phyloP scores from a whole-genome alignment of 768 basidiomycete species.

The Mycena pura region DNA sequence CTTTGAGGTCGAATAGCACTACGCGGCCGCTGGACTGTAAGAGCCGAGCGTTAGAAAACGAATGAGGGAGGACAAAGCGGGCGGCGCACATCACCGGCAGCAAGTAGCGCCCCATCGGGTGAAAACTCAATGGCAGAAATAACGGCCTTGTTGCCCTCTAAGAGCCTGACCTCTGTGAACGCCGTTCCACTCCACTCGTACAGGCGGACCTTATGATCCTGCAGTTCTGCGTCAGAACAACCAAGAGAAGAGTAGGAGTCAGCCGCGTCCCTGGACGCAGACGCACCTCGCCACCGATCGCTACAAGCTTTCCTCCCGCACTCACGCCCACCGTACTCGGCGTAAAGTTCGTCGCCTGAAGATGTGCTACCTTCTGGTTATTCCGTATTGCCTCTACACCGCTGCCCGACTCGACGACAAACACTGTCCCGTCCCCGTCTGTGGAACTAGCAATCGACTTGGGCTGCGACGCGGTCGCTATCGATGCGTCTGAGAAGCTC shows the following conservation, averaged over 20 bases:
- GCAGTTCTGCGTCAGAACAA: constrained; percentile 17
- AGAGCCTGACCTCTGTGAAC: constrained; percentile 59
- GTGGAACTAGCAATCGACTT: constrained; percentile 63
- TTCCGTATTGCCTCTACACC: constrained; percentile 74
- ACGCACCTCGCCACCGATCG: constrained; percentile 75
- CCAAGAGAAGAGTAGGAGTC: no score
- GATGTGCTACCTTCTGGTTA: constrained; percentile 70
- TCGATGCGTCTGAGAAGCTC: constrained; percentile 58
- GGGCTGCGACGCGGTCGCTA: constrained; percentile 68
- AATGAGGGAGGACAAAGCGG: neutral
- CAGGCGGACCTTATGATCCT: constrained; percentile 81
- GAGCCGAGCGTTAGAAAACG: constrained; percentile 1
- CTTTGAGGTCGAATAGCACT: constrained; percentile 72
- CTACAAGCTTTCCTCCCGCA: constrained; percentile 60
- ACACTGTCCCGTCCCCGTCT: constrained; percentile 72
- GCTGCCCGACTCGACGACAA: constrained; percentile 61
- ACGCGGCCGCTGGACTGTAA: constrained; percentile 81
- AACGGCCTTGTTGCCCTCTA: constrained; percentile 73
- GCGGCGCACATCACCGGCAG: constrained; percentile 84
- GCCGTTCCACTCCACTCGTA: constrained; percentile 74
- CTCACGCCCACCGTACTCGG: constrained; percentile 65
- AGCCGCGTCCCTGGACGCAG: no score
- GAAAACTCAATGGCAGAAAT: constrained; percentile 83
- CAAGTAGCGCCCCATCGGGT: constrained; percentile 75
- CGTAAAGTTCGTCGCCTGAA: constrained; percentile 55